phyloP scores from a whole-genome alignment of 805 yeast genomes.

The Gaillardinia entomophila region DNA sequence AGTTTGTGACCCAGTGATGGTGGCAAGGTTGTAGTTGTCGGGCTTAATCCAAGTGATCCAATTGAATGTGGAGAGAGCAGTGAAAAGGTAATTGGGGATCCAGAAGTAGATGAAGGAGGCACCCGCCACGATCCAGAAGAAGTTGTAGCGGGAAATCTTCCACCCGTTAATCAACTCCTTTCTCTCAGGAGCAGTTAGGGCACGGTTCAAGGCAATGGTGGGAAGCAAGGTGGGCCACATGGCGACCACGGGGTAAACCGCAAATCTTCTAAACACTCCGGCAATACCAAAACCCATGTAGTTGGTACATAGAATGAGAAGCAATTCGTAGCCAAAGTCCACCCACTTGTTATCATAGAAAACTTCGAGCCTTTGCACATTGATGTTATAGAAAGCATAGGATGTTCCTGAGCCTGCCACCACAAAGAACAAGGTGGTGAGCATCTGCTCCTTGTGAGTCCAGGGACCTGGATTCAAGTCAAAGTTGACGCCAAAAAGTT shows the following conservation, averaged over 20 bases:
- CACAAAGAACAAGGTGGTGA: conserved; percentile 6
- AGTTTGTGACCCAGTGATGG: conserved; percentile 3
- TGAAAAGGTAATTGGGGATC: conserved; percentile 6
- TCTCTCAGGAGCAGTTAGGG: conserved; percentile 3
- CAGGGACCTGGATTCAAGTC: conserved; percentile 14
- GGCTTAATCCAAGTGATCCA: conserved; percentile 10
- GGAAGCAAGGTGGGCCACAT: conserved; percentile 7
- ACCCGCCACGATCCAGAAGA: conserved; percentile 1
- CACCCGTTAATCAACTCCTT: conserved; percentile 6
- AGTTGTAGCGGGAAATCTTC: conserved; percentile 5
- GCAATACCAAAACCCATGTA: conserved; percentile 14
- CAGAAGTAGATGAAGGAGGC: conserved; percentile 5
- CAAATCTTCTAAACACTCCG: conserved; percentile 9
- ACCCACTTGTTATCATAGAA: conserved; percentile 15
- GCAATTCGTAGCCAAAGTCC: conserved; percentile 9
- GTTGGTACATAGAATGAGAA: conserved; percentile 8
- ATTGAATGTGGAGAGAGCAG: conserved; percentile 5
- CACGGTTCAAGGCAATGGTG: conserved; percentile 4
- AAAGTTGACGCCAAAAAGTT: conserved; percentile 5
- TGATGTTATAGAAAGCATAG: conserved; percentile 7
- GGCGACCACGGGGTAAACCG: conserved; percentile 5
- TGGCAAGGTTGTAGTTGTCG: conserved; percentile 2
- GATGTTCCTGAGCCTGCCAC: conserved; percentile 4
- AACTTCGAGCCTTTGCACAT: conserved; percentile 4
- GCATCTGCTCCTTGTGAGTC: conserved; percentile 10